Conservation (phyloP, 768 basidiomycete species). For the Xerocomellus intermedius region DNA sequence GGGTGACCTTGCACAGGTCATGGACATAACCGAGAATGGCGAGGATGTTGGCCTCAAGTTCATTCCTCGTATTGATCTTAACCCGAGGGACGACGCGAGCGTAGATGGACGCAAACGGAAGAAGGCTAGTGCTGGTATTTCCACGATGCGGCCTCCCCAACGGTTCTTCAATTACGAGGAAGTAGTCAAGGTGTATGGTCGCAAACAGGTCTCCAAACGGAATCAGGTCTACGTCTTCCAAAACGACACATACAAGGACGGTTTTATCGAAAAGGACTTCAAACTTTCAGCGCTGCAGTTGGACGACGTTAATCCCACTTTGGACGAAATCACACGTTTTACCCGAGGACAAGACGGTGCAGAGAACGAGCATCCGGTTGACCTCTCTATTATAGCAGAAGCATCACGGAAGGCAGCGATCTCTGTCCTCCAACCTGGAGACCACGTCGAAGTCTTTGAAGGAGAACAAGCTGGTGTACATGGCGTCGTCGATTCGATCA, state of each 20-base stretch:
- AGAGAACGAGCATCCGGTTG: conserved; percentile 67
- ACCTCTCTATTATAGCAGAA: conserved; percentile 89
- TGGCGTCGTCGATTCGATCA: conserved; percentile 88
- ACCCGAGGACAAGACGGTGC: conserved; percentile 70
- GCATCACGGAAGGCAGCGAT: conserved; percentile 90
- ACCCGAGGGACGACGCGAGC: conserved; percentile 76
- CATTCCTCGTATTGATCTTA: conserved; percentile 96
- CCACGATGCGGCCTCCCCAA: conserved; percentile 82
- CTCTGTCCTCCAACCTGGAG: conserved; percentile 93
- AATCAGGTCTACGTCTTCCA: conserved; percentile 82
- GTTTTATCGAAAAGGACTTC: conserved; percentile 96
- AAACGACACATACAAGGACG: conserved; percentile 91
- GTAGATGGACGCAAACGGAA: conserved; percentile 77
- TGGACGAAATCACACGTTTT: conserved; percentile 96
- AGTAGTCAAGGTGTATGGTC: conserved; percentile 80
- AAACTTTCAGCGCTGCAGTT: conserved; percentile 71
- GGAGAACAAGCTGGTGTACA: conserved; percentile 94
- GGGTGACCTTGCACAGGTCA: conserved; percentile 92
- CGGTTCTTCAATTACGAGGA: conserved; percentile 94
- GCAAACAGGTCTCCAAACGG: conserved; percentile 71
- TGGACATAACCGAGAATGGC: conserved; percentile 90
- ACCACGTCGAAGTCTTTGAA: conserved; percentile 96
- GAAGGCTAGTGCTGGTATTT: conserved; percentile 48
- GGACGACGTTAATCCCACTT: conserved; percentile 91
- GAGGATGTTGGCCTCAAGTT: conserved; percentile 93